A percentile compares a stretch with the other conserved stretches of the same genome.
These are phyloP conservation scores for Phytomonas sp. DNA, from an alignment of 208 protist genomes.

Conservation along the genomic window DNA sequence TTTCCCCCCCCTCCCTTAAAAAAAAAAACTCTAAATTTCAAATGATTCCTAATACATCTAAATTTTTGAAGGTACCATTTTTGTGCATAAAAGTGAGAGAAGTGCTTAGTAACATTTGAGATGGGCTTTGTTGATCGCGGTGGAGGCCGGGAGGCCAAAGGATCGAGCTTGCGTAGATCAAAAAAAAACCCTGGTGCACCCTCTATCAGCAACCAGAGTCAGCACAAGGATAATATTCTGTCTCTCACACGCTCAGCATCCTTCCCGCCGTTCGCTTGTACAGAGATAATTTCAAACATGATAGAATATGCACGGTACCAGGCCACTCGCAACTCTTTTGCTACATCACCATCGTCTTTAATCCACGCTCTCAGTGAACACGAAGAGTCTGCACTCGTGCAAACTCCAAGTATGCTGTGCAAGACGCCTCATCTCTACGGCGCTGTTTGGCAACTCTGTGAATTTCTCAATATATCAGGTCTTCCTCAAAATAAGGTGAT, in stretches of 20 bases:
- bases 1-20: neutral
- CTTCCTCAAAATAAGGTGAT: neutral
- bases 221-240: conserved; percentile 20
- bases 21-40: neutral
- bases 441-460: neutral
- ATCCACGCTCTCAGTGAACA: neutral
- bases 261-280: conserved; percentile 17
- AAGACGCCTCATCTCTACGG: neutral
- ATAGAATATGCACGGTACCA: neutral
- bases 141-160: conserved; percentile 71
- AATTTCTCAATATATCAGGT: neutral
- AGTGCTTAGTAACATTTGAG: conserved; percentile 12
- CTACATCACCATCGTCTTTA: neutral
- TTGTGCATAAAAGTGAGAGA: conserved; percentile 12
- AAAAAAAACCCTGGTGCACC: conserved; percentile 76
- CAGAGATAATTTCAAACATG: neutral
- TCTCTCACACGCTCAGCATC: conserved; percentile 19
- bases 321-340: neutral
- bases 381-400: neutral
- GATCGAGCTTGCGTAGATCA: conserved; percentile 56
- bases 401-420: neutral
- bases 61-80: neutral
- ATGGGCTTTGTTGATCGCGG: conserved; percentile 86
- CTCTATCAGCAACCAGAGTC: conserved; percentile 28
- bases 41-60: neutral